phyloP scores from a whole-genome alignment of 352 stramenopile species.

The Phytophthora tentaculata region DNA sequence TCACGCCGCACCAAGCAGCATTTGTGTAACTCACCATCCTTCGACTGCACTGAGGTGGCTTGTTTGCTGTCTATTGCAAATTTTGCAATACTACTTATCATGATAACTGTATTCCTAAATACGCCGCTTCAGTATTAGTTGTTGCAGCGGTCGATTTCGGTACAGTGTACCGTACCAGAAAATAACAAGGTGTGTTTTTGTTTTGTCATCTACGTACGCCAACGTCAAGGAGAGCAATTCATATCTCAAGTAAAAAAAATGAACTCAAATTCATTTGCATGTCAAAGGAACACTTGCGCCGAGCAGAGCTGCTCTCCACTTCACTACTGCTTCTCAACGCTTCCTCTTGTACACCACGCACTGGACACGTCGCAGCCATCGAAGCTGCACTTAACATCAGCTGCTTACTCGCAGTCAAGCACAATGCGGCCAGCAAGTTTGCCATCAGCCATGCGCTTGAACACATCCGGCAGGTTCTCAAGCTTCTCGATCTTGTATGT shows the following conservation, averaged over 20 bases:
- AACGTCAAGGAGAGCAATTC: constrained; percentile 23
- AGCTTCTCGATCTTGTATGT: constrained; percentile 50
- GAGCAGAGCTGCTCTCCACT: constrained; percentile 32
- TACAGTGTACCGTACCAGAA: no score
- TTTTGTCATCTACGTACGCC: constrained; percentile 13
- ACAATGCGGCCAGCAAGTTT: constrained; percentile 54
- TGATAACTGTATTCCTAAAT: no score
- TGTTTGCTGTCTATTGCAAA: constrained; percentile 10
- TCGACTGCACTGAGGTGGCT: background rate
- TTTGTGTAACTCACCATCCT: no score
- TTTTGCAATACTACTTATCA: background rate
- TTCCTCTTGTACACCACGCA: constrained; percentile 12
- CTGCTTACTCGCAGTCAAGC: constrained; percentile 24
- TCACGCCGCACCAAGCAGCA: constrained; percentile 19
- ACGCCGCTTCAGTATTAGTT: no score
- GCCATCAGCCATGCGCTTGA: constrained; percentile 48
- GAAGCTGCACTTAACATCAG: constrained; percentile 13
- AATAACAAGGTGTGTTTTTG: no score
- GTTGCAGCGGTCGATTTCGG: no score
- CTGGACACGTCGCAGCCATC: constrained; percentile 16
- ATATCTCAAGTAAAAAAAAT: constrained; percentile 24
- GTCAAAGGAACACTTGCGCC: constrained; percentile 8
- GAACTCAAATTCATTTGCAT: constrained; percentile 16
- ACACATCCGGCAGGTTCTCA: constrained; percentile 49
- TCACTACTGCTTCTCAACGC: constrained; percentile 33